A percentile compares a stretch with the other conserved stretches of the same genome.
Evolutionary conservation across 1,284 basidiomycete species (phyloP).

Genomic region (Xerocomus minutiporus): DNA sequence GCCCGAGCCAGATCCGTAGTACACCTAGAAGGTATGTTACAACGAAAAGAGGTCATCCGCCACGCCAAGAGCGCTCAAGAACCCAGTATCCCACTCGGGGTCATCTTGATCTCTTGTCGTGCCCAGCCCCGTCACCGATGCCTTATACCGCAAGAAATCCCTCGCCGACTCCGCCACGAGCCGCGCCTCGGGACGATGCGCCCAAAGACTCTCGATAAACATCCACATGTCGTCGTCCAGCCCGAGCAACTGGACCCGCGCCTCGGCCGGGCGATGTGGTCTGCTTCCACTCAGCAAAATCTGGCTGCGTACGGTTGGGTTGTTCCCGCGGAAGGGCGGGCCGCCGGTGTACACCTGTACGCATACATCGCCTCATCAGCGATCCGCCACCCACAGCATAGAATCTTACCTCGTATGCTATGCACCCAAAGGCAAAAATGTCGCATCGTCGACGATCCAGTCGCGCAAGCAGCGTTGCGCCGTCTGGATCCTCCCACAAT

Average conservation of each 20-base stretch:
- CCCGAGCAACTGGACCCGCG: slow-evolving; percentile 10
- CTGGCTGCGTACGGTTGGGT: slow-evolving; percentile 11
- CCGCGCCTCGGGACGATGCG: slow-evolving; percentile 25
- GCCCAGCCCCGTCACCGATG: background rate
- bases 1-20: too few relatives aligned
- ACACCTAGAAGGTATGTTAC: slow-evolving; percentile 1
- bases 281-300: slow-evolving; percentile 16
- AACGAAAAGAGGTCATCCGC: slow-evolving; percentile 14
- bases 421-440: slow-evolving; percentile 31
- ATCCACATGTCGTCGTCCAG: slow-evolving; percentile 29
- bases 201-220: slow-evolving; percentile 24
- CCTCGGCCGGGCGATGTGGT: slow-evolving; percentile 16
- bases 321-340: slow-evolving; percentile 18
- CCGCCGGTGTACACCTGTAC: slow-evolving; percentile 19
- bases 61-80: slow-evolving; percentile 15
- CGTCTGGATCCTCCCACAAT: slow-evolving; percentile 9
- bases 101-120: slow-evolving; percentile 7
- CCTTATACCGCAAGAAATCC: slow-evolving; percentile 21
- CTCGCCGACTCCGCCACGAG: slow-evolving; percentile 21
- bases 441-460: slow-evolving; percentile 28
- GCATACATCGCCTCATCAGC: background rate
- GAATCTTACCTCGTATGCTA: slow-evolving; percentile 24
- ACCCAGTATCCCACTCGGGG: slow-evolving; percentile 23
- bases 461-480: slow-evolving; percentile 10
- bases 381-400: background rate